Percentiles rank a stretch among this genome's conserved stretches.
Evolutionary conservation across 2,329 filamentous ascomycete genomes (phyloP).

Genomic region (Venturia nashicola): DNA sequence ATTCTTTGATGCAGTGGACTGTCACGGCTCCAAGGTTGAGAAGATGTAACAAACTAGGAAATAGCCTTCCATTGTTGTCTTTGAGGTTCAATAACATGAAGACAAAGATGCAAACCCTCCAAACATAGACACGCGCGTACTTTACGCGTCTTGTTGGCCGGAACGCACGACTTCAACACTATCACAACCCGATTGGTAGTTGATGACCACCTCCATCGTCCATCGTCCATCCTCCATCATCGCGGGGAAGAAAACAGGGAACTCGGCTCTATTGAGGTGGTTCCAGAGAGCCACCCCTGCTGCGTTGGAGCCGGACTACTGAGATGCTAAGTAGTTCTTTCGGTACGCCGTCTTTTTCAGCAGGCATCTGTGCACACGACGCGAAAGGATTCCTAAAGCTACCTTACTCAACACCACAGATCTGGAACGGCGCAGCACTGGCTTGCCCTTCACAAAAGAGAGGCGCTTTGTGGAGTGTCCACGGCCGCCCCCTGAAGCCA

Average conservation of each 20-base stretch:
- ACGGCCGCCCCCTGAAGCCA: not conserved
- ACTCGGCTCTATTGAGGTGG: not conserved
- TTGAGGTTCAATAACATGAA: not conserved
- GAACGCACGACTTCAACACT: not conserved
- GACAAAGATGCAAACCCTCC: not conserved
- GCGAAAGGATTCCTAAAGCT: not conserved
- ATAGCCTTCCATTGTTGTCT: not conserved
- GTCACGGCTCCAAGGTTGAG: no score
- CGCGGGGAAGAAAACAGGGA: not conserved
- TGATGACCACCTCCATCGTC: not conserved
- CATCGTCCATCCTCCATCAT: no score
- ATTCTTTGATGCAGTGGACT: not conserved
- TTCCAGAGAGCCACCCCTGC: not conserved
- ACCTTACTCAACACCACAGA: not conserved
- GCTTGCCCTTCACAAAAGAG: not conserved
- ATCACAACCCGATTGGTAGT: not conserved
- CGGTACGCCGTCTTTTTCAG: not conserved
- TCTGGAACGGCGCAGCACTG: not conserved
- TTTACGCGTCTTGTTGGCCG: not conserved
- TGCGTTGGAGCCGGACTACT: not conserved
- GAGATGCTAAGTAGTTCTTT: not conserved
- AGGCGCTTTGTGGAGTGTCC: not conserved
- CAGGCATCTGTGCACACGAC: not conserved
- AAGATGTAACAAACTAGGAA: not conserved
- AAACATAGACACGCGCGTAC: not conserved